Base-by-base conservation (phyloP, 495 filamentous ascomycete genomes). In the Penicillium arizonense region DNA sequence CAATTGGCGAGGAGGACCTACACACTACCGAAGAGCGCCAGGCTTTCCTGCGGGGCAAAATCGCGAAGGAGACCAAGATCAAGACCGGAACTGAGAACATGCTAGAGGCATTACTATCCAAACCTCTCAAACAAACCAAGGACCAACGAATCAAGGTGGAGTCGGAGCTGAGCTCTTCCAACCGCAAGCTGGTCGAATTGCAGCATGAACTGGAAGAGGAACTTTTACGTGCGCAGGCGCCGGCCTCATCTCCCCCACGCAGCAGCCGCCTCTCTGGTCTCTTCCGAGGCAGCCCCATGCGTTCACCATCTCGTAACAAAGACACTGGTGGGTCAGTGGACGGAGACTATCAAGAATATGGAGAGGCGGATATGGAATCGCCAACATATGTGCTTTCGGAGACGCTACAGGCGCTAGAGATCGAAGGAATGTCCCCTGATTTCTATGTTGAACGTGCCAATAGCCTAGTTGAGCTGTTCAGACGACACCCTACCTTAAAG, bases 11-110 rank as follows among this genome's bases (percentile, higher is more conserved):
- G 37, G 75, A 79, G 7, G 80, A 80, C 23, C 62, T 77, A 2
- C 63, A 72, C 6, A 81, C 81, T 4, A 82, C 83, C 5, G 93
- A 97, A 67, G 83, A 90, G 68, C 83, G 84, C 13, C 81, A 95
- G 58, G 81, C 82, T 23, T 74, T 82, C 37, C 77, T 95, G 53
- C 82, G 86, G 51, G 90, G 96, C 62, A 82, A 84, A 64, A 85
- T 98, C 51, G 91, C 89, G 43, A 91, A 92, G 61, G 94, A 97
- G 68, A 86, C 88, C 71, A 97, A 97, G 77, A 97, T 97, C 64
- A 97, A 96, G 71, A 86, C 90, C 52, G 94, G 94, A 21, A 96
- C 92, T 46, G 94, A 98, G 77, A 98, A 98, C 66, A 83, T 97
- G 80, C 72, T 98, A 45, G 94, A 97, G 73, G 94, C 93, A 14